Conservation (phyloP, 805 yeast genomes). For the Metschnikowia kofuensis region DNA sequence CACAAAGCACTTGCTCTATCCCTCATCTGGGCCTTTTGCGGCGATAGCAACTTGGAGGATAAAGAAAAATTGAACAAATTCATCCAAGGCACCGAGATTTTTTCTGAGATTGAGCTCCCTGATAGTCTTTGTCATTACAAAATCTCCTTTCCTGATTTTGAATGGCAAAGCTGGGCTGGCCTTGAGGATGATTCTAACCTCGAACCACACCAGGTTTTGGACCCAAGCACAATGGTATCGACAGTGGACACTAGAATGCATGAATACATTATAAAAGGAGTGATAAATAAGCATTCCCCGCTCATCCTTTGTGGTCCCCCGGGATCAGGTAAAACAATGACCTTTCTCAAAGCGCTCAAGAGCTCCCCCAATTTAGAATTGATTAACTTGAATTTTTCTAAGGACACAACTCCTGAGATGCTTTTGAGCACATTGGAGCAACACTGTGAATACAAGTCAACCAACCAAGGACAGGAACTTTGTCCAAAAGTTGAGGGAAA, state of each 20-base stretch:
- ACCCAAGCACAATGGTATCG: slow-evolving; percentile 67
- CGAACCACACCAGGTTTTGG: slow-evolving; percentile 56
- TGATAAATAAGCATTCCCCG: slow-evolving; percentile 56
- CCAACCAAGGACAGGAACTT: slow-evolving; percentile 50
- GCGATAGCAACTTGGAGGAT: slow-evolving; percentile 45
- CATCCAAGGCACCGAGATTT: slow-evolving; percentile 21
- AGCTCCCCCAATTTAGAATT: slow-evolving; percentile 56
- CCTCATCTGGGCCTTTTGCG: slow-evolving; percentile 63
- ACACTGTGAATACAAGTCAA: slow-evolving; percentile 57
- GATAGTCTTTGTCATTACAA: slow-evolving; percentile 38
- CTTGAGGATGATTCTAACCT: slow-evolving; percentile 43
- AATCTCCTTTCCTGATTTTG: slow-evolving; percentile 42
- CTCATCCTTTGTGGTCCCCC: slow-evolving; percentile 91
- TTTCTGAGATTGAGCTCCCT: slow-evolving; percentile 13
- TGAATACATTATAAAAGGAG: slow-evolving; percentile 55
- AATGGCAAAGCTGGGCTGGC: slow-evolving; percentile 43
- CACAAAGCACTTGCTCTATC: slow-evolving; percentile 36
- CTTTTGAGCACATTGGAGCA: slow-evolving; percentile 68
- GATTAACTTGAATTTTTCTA: slow-evolving; percentile 75
- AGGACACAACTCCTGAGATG: slow-evolving; percentile 64
- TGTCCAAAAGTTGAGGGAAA: slow-evolving; percentile 61
- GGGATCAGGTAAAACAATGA: slow-evolving; percentile 96
- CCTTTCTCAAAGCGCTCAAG: slow-evolving; percentile 65
- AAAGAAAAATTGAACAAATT: slow-evolving; percentile 36
- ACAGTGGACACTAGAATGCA: slow-evolving; percentile 76